Base-by-base conservation (phyloP, 352 stramenopile species). In the Globisporangium solare region DNA sequence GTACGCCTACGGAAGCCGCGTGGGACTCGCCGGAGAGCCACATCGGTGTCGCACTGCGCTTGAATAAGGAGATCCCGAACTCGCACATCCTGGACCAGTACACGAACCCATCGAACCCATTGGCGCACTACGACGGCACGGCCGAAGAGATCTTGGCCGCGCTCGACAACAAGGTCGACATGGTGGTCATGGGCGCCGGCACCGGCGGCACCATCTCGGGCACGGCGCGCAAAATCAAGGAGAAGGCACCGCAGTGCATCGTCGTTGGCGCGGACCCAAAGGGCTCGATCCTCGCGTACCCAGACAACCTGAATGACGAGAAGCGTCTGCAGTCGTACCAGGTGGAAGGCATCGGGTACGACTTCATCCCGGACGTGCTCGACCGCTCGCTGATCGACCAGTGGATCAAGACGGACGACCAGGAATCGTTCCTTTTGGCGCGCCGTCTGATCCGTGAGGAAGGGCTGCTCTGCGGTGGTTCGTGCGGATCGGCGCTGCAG, bases 41-140 rank as follows among this genome's bases (percentile, higher is more conserved):
- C 68, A 98, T 99, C 62, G 86, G 75, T 35, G 95, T 98, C 42
- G 96, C 95, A 2, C 82, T 86, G 56, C 72, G 92, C 21, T 74
- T 98, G 20, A 86, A 98, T 64, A 54, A 73, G 13, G 92, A 98
- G 64, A 87, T 98, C 17, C 89, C 90, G 15, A 97, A 98, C 66
- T 84, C 83, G 20, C 91, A 98, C 61, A 97, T 99, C 62, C 68
- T 98, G 8, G 91, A 98, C 73, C 96, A 99, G 65, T 99, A 98
- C 67, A 73, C 81, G 13, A 99, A 99, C 72, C 83, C 83, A 6
- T 92, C 86, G 14, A 99, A 99, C 83, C 93, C 95, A 8, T 68
- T 96, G 43, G 91, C 95, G 22, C 96, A 99, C 70, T 97, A 97
- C 60, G 88, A 98, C 57, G 95, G 83, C 51, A 98, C 95, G 31